Conservation (phyloP, 768 basidiomycete species). For the Artomyces pyxidatus region DNA sequence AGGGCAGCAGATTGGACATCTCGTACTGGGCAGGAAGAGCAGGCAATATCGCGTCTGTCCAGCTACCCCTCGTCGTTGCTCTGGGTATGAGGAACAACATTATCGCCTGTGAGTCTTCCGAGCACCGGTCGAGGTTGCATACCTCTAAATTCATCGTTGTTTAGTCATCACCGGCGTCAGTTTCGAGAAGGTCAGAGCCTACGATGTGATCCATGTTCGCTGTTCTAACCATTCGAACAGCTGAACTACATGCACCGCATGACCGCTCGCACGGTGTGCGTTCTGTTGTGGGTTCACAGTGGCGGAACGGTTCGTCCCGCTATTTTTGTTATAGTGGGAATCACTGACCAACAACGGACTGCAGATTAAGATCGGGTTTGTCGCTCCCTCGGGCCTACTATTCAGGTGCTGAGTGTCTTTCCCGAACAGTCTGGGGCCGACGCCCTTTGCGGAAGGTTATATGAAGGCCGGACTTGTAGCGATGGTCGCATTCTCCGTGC, state of each 20-base stretch:
- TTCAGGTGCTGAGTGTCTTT: not conserved
- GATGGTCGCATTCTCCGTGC: constrained; percentile 29
- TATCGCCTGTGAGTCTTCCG: constrained; percentile 26
- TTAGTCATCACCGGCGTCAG: constrained; percentile 46
- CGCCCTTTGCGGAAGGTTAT: constrained; percentile 14
- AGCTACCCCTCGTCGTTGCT: constrained; percentile 49
- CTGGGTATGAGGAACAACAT: constrained; percentile 58
- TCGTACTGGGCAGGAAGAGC: constrained; percentile 28
- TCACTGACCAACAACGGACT: no score
- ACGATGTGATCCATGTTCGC: not conserved
- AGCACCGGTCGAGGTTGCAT: not conserved
- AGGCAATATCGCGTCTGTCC: constrained; percentile 35
- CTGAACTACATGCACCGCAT: not conserved
- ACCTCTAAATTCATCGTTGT: not conserved
- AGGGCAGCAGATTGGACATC: constrained; percentile 16
- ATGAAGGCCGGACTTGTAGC: constrained; percentile 30
- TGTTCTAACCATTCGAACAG: not conserved
- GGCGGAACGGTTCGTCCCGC: not conserved
- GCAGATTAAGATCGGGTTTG: no score
- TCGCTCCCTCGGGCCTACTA: no score
- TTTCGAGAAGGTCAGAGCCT: constrained; percentile 33
- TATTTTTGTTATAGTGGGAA: not conserved
- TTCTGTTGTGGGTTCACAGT: constrained; percentile 1
- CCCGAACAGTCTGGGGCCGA: no score
- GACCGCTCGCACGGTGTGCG: not conserved